These are phyloP conservation scores for Cyberlindnera amylophila DNA, from an alignment of 805 yeast species.

Conservation along the genomic window DNA sequence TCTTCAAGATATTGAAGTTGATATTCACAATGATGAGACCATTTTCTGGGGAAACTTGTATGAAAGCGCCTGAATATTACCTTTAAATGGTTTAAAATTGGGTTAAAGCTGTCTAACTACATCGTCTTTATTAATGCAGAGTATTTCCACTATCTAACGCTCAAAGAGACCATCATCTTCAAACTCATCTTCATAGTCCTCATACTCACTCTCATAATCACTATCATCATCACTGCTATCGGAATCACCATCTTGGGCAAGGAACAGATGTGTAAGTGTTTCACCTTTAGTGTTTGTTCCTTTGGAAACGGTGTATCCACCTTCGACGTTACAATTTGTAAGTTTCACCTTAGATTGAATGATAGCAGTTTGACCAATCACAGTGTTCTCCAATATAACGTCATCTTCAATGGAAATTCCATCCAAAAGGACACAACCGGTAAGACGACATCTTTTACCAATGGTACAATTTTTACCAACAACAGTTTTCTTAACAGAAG, in stretches of 20 bases:
- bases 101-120: no score
- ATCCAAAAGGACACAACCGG: constrained; percentile 79
- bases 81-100: no score
- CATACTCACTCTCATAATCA: constrained; percentile 28
- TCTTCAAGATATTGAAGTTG: no score
- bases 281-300: constrained; percentile 55
- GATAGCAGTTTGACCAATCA: constrained; percentile 67
- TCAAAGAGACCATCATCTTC: constrained; percentile 66
- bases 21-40: no score
- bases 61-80: no score
- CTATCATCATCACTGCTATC: constrained; percentile 28
- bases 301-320: constrained; percentile 62
- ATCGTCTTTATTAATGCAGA: no score
- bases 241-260: constrained; percentile 24
- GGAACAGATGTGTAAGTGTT: constrained; percentile 39
- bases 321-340: constrained; percentile 82
- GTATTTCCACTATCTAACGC: constrained; percentile 19
- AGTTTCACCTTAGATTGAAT: constrained; percentile 63
- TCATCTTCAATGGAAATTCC: constrained; percentile 76
- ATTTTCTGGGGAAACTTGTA: no score
- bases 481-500: constrained; percentile 82
- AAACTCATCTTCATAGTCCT: constrained; percentile 29
- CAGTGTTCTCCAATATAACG: constrained; percentile 72
- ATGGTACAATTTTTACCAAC: constrained; percentile 71
- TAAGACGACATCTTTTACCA: constrained; percentile 83